Conservation (phyloP, 106 monocot species). For the Apostasia ramifera region DNA sequence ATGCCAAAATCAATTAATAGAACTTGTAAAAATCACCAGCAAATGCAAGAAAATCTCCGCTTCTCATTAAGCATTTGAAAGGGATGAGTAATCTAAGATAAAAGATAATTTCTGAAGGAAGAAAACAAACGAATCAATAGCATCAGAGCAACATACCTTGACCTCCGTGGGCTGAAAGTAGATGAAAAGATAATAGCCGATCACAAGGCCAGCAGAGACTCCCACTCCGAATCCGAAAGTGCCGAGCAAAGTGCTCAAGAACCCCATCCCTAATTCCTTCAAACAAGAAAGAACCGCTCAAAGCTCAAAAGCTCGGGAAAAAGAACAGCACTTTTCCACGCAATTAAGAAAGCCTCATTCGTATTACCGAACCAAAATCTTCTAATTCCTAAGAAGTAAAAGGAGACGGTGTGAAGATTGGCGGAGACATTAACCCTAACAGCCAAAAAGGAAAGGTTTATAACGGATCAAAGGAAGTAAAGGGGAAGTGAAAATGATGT, state of each 20-base stretch:
- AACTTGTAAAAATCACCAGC: too few species aligned
- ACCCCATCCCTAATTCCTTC: constrained; percentile 28
- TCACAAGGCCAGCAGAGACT: constrained; percentile 48
- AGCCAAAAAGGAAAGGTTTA: neutral
- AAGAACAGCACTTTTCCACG: constrained; percentile 8
- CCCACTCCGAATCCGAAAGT: constrained; percentile 68
- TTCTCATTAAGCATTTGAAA: too few species aligned
- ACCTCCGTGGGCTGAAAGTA: constrained; percentile 66
- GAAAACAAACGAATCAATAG: neutral
- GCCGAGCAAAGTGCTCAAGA: constrained; percentile 47
- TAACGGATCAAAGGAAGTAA: neutral
- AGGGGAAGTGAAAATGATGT: neutral
- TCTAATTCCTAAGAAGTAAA: neutral
- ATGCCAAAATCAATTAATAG: too few species aligned
- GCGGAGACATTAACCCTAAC: neutral
- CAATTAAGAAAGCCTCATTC: neutral
- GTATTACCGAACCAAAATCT: neutral
- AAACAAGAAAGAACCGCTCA: constrained; percentile 3
- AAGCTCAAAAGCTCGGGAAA: constrained; percentile 2
- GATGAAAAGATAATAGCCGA: constrained; percentile 78
- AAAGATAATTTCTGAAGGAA: neutral
- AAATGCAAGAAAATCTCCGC: too few species aligned
- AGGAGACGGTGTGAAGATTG: neutral
- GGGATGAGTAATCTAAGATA: too few species aligned
- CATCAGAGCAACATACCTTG: constrained; percentile 27